Percentiles rank a stretch among this genome's conserved stretches.
phyloP scores from a whole-genome alignment of 805 yeast species.

The Kluyveromyces dobzhanskii region DNA sequence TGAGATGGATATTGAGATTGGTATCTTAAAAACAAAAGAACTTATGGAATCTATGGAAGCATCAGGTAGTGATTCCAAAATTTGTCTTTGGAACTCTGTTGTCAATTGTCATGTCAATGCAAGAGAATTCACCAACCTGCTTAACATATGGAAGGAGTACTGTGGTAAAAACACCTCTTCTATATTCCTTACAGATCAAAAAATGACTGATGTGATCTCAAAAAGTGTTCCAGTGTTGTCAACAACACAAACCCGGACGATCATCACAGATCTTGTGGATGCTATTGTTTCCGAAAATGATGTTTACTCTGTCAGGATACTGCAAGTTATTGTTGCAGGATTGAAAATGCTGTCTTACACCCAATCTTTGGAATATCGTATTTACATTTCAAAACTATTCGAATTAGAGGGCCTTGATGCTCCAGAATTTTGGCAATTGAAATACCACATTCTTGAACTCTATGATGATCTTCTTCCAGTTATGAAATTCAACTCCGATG shows the following conservation, averaged over 20 bases:
- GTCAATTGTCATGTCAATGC: conserved; percentile 43
- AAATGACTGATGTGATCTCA: conserved; percentile 33
- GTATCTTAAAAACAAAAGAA: conserved; percentile 33
- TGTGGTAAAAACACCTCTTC: conserved; percentile 7
- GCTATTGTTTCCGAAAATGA: conserved; percentile 4
- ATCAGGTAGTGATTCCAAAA: conserved; percentile 3
- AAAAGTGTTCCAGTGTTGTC: conserved; percentile 39
- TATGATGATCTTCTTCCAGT: conserved; percentile 33
- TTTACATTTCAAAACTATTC: conserved; percentile 21
- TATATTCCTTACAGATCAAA: conserved; percentile 15
- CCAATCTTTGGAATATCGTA: conserved; percentile 18
- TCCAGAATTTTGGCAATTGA: conserved; percentile 36
- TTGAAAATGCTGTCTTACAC: conserved; percentile 29
- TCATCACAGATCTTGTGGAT: conserved; percentile 18
- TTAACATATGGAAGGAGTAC: conserved; percentile 36
- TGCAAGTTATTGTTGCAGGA: conserved; percentile 34
- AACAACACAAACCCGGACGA: conserved; percentile 32
- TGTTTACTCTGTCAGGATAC: conserved; percentile 12
- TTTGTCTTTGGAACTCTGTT: conserved; percentile 27
- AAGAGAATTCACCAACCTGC: conserved; percentile 48
- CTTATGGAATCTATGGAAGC: conserved; percentile 12
- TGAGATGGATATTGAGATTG: conserved; percentile 50
- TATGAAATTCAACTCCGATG: conserved; percentile 15
- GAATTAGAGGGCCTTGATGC: conserved; percentile 10
- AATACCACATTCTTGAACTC: conserved; percentile 39